Conservation (phyloP, 305 asterid species). For the Fraxinus angustifolia region DNA sequence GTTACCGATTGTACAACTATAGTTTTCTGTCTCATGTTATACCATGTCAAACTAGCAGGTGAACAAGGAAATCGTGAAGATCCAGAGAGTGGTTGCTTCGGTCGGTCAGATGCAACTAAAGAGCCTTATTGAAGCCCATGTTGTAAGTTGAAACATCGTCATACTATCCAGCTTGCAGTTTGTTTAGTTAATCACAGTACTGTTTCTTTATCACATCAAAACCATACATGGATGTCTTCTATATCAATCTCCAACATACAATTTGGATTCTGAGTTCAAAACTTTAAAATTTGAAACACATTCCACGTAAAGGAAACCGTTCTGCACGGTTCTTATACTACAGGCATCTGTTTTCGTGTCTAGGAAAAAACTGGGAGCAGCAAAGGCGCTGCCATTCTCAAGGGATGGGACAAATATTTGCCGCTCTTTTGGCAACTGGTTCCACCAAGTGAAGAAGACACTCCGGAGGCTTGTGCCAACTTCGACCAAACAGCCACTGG, state of each 20-base stretch:
- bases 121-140: slow-evolving; percentile 87
- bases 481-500: slow-evolving; percentile 57
- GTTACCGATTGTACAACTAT: not conserved
- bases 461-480: slow-evolving; percentile 84
- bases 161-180: not conserved
- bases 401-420: slow-evolving; percentile 87
- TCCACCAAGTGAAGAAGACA: slow-evolving; percentile 99
- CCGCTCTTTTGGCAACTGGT: slow-evolving; percentile 93
- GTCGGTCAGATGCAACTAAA: slow-evolving; percentile 96
- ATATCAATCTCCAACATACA: not conserved
- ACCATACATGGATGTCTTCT: not conserved
- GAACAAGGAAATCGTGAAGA: slow-evolving; percentile 96
- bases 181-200: not conserved
- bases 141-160: slow-evolving; percentile 48
- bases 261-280: slow-evolving; percentile 3
- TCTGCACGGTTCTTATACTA: not conserved
- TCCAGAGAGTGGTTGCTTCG: slow-evolving; percentile 90
- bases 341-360: not conserved
- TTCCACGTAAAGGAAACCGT: not conserved
- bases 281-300: not conserved
- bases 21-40: not conserved
- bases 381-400: slow-evolving; percentile 65
- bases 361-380: slow-evolving; percentile 92
- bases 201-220: not conserved
- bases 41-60: slow-evolving; percentile 40